Conservation (phyloP, 208 protist genomes). For the Vickermania spadyakhi region DNA sequence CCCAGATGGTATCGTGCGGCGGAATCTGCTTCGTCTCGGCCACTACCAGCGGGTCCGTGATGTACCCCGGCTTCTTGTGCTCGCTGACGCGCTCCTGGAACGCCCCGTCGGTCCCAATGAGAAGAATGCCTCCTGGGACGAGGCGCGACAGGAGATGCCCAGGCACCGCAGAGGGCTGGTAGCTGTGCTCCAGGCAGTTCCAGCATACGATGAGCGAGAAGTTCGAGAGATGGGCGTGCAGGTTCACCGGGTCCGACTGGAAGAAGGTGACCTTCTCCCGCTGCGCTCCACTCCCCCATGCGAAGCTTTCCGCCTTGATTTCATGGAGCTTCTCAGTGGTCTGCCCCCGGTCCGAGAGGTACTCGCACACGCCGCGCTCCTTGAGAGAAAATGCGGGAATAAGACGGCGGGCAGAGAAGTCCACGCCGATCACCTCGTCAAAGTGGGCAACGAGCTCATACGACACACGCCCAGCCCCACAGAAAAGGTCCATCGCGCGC, state of each 20-base stretch:
- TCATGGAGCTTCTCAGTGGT: conserved; percentile 18
- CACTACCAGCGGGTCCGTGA: conserved; percentile 1
- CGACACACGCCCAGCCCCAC: conserved; percentile 69
- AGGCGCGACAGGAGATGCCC: conserved; percentile 57
- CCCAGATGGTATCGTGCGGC: conserved; percentile 37
- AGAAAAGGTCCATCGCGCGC: conserved; percentile 75
- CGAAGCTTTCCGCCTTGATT: conserved; percentile 27
- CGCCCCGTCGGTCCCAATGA: conserved; percentile 50
- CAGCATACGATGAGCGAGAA: conserved; percentile 82
- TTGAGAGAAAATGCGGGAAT: conserved; percentile 80
- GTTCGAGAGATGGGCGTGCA: conserved; percentile 70
- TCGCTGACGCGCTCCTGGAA: conserved; percentile 14
- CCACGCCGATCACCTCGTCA: conserved; percentile 66
- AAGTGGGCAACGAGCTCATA: conserved; percentile 80
- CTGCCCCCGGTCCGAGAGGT: conserved; percentile 31
- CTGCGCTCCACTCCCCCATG: conserved; percentile 33
- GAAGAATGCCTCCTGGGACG: conserved; percentile 47
- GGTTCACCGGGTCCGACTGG: conserved; percentile 82
- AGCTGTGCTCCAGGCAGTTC: conserved; percentile 83
- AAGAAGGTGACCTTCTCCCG: conserved; percentile 72
- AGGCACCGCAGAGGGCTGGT: conserved; percentile 59
- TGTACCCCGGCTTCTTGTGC: not conserved
- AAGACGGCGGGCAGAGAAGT: conserved; percentile 74
- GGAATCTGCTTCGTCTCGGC: conserved; percentile 8
- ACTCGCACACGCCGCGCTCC: conserved; percentile 69